Percentiles rank a stretch among this genome's conserved stretches.
phyloP scores from a whole-genome alignment of 2,329 filamentous ascomycete genomes.

The Blumeriella jaapii region DNA sequence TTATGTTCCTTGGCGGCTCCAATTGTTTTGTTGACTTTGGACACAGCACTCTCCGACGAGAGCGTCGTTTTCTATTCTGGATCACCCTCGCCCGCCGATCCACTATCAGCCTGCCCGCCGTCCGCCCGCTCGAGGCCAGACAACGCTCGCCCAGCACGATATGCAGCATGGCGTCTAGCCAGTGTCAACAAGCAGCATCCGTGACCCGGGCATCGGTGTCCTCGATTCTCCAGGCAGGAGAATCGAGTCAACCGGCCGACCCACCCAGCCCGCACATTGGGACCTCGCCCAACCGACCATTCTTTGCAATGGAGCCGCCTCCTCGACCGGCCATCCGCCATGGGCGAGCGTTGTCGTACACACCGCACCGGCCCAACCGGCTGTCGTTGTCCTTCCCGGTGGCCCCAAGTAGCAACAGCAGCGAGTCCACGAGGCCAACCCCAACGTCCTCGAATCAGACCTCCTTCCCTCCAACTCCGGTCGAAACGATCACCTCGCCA shows the following conservation, averaged over 20 bases:
- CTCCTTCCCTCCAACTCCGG: constrained; percentile 21
- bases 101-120: constrained; percentile 11
- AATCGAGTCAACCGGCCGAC: constrained; percentile 14
- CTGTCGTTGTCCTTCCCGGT: constrained; percentile 27
- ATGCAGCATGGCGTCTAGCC: constrained; percentile 24
- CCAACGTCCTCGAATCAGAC: constrained; percentile 22
- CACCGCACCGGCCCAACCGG: constrained; percentile 22
- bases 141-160: constrained; percentile 15
- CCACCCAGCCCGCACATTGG: constrained; percentile 21
- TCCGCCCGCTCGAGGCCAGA: constrained; percentile 15
- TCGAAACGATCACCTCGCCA: constrained; percentile 13
- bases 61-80: constrained; percentile 13
- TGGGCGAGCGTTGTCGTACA: constrained; percentile 22
- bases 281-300: constrained; percentile 18
- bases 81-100: constrained; percentile 18
- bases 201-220: constrained; percentile 23
- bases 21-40: constrained; percentile 21
- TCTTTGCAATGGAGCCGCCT: constrained; percentile 19
- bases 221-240: constrained; percentile 24
- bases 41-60: constrained; percentile 10
- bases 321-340: constrained; percentile 14
- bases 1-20: constrained; percentile 11
- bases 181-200: constrained; percentile 19
- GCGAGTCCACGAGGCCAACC: constrained; percentile 21
- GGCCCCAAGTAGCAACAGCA: constrained; percentile 17